Percentiles rank a stretch among this genome's conserved stretches.
Conservation (phyloP, 2,329 filamentous ascomycete genomes). For the Didymella arachidicola region DNA sequence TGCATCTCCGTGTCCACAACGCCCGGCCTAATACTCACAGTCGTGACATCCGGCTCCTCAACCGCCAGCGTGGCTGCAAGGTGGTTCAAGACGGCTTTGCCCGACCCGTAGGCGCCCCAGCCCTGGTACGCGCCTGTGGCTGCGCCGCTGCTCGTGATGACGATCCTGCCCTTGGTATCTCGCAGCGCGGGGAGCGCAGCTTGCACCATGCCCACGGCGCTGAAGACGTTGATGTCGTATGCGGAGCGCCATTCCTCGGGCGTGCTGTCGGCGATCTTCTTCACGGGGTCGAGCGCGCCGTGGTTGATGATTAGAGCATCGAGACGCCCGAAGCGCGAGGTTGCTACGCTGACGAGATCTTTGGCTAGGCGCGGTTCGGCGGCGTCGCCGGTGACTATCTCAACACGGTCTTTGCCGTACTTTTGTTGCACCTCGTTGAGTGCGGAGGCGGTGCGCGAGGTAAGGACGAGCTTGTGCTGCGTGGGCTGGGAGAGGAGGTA, state of each 20-base stretch:
- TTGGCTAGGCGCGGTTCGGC: slow-evolving; percentile 62
- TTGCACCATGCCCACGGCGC: slow-evolving; percentile 78
- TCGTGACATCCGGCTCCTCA: slow-evolving; percentile 80
- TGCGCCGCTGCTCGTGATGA: slow-evolving; percentile 84
- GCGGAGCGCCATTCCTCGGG: slow-evolving; percentile 75
- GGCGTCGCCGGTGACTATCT: slow-evolving; percentile 66
- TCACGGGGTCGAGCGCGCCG: slow-evolving; percentile 78
- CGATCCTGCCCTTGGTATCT: slow-evolving; percentile 71
- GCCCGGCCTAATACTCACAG: slow-evolving; percentile 77
- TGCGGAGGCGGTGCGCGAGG: slow-evolving; percentile 64
- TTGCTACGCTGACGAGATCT: slow-evolving; percentile 70
- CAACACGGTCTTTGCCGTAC: slow-evolving; percentile 62
- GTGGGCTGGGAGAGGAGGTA: slow-evolving; percentile 64
- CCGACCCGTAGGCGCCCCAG: slow-evolving; percentile 83
- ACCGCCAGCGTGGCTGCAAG: slow-evolving; percentile 73
- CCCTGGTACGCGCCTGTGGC: slow-evolving; percentile 69
- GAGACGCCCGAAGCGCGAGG: slow-evolving; percentile 72
- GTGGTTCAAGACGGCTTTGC: slow-evolving; percentile 85
- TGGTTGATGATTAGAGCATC: slow-evolving; percentile 91
- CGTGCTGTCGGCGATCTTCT: slow-evolving; percentile 71
- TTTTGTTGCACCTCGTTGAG: slow-evolving; percentile 58
- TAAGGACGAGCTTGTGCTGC: slow-evolving; percentile 64
- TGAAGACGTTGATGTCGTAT: slow-evolving; percentile 90
- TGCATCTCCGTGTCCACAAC: slow-evolving; percentile 93
- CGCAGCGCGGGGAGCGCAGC: slow-evolving; percentile 74